These are phyloP conservation scores for Isoetes taiwanensis DNA, from an alignment of 75 land plant genomes.

Conservation along the genomic window DNA sequence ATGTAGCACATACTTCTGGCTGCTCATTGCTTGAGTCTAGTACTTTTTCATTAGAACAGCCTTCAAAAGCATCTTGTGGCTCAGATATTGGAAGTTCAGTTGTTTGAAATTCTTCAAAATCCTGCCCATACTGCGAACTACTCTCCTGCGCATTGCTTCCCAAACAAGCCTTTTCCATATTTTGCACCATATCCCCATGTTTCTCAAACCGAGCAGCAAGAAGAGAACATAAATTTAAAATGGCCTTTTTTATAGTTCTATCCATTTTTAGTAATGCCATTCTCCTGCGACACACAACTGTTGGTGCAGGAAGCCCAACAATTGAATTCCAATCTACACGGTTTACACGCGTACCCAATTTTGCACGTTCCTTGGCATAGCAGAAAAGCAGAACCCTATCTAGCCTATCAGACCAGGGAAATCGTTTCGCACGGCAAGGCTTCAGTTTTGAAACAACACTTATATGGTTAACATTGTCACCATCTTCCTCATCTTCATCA, in stretches of 20 bases:
- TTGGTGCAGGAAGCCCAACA: conserved; percentile 66
- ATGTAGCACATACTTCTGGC: not conserved
- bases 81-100: too few relatives aligned
- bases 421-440: conserved; percentile 41
- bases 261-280: conserved; percentile 42
- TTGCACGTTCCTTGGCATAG: conserved; percentile 72
- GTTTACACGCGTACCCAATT: conserved; percentile 47
- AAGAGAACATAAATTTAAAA: conserved; percentile 57
- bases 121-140: not conserved
- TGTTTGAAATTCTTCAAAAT: too few relatives aligned
- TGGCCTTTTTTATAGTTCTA: conserved; percentile 37
- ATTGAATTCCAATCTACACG: conserved; percentile 69
- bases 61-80: too few relatives aligned
- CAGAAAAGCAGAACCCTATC: conserved; percentile 72
- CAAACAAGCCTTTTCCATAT: not conserved
- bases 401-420: conserved; percentile 61
- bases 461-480: conserved; percentile 16
- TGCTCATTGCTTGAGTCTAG: too few relatives aligned
- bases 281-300: conserved; percentile 53
- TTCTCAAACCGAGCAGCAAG: conserved; percentile 43
- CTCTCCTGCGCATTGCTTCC: not conserved
- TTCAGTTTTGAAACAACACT: conserved; percentile 28
- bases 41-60: too few relatives aligned
- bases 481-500: conserved; percentile 15
- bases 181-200: too few relatives aligned